These are phyloP conservation scores for Zymoseptoria crescenta DNA, from an alignment of 2,329 filamentous ascomycete species.

Conservation along the genomic window DNA sequence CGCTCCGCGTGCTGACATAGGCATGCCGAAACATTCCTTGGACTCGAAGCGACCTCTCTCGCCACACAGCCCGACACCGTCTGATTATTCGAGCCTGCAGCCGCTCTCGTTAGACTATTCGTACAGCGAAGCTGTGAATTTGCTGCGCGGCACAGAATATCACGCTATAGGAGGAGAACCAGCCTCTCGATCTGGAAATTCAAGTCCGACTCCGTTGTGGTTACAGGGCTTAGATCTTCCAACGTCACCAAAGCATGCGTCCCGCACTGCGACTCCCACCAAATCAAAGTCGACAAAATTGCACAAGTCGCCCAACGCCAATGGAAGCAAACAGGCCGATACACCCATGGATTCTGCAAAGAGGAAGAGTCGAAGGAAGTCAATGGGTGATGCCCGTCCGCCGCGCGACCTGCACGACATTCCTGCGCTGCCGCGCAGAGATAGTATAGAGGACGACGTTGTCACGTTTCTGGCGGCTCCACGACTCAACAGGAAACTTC, in stretches of 20 bases:
- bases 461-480: conserved; percentile 76
- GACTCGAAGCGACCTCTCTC: conserved; percentile 11
- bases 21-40: conserved; percentile 7
- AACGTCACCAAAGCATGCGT: conserved; percentile 4
- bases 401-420: conserved; percentile 33
- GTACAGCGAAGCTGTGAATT: conserved; percentile 23
- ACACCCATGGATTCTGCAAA: conserved; percentile 20
- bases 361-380: conserved; percentile 24
- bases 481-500: conserved; percentile 78
- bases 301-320: conserved; percentile 11
- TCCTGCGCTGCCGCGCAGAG: conserved; percentile 48
- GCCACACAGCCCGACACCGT: conserved; percentile 14
- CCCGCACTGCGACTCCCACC: not conserved
- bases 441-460: conserved; percentile 84
- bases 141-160: conserved; percentile 15
- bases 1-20: not conserved
- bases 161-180: not conserved
- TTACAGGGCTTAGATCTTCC: conserved; percentile 7
- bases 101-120: conserved; percentile 26
- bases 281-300: conserved; percentile 8
- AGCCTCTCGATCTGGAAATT: not conserved
- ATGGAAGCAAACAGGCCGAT: conserved; percentile 18
- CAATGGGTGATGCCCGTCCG: conserved; percentile 30
- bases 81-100: conserved; percentile 13
- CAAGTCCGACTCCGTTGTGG: conserved; percentile 3